These are phyloP conservation scores for Diutina sp. DNA, from an alignment of 1,139 yeast genomes.

Conservation along the genomic window DNA sequence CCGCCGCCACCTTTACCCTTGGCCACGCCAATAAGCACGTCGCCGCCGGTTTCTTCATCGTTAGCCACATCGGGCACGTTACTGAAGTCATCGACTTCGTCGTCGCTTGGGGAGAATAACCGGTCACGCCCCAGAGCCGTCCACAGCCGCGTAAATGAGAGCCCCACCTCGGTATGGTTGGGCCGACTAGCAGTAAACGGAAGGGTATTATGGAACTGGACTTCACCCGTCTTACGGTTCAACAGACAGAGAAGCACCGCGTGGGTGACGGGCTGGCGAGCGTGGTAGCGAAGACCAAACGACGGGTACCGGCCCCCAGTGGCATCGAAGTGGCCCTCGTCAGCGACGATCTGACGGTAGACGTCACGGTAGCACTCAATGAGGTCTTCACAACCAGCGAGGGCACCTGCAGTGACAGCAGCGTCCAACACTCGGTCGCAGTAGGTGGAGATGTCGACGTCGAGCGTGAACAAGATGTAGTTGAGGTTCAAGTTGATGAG, in stretches of 20 bases:
- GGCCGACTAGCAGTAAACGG: neutral
- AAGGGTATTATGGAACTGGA: neutral
- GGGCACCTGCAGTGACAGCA: neutral
- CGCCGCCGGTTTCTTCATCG: neutral
- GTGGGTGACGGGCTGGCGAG: neutral
- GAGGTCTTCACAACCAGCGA: neutral
- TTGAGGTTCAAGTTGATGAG: neutral
- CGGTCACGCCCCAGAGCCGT: neutral
- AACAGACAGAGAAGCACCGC: neutral
- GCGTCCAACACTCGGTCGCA: neutral
- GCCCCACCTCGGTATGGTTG: neutral
- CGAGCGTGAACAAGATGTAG: neutral
- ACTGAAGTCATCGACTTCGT: neutral
- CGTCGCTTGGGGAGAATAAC: neutral
- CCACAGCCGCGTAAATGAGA: neutral
- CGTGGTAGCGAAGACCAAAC: neutral
- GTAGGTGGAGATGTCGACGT: neutral
- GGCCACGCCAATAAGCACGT: neutral
- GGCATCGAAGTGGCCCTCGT: neutral
- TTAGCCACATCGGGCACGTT: neutral
- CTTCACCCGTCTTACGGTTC: constrained; percentile 1
- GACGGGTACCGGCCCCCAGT: neutral
- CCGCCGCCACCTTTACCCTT: neutral
- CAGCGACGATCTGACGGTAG: neutral
- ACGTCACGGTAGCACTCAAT: neutral